phyloP scores from a whole-genome alignment of 352 stramenopile species.

The Thalassiosira exigua region DNA sequence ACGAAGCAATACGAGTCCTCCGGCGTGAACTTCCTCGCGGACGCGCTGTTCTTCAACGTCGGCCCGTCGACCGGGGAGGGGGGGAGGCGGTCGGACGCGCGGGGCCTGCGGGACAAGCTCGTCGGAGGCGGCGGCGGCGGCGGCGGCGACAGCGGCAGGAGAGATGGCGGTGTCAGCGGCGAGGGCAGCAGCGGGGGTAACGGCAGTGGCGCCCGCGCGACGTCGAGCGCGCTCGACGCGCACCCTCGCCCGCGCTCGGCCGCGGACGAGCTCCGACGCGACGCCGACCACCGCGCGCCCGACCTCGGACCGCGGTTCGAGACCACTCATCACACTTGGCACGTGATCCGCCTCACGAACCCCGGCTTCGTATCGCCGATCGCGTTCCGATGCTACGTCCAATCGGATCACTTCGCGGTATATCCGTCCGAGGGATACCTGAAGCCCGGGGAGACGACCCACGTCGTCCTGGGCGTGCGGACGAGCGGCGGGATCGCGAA shows the following conservation, averaged over 20 bases:
- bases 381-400: slow-evolving; percentile 58
- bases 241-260: no score
- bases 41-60: slow-evolving; percentile 79
- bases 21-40: slow-evolving; percentile 57
- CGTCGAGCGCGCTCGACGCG: no score
- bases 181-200: no score
- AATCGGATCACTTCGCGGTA: slow-evolving; percentile 67
- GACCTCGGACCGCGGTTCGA: slow-evolving; percentile 33
- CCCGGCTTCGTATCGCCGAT: slow-evolving; percentile 60
- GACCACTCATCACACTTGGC: slow-evolving; percentile 65
- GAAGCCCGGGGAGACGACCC: slow-evolving; percentile 56
- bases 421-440: slow-evolving; percentile 72
- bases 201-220: no score
- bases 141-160: slow-evolving; percentile 7
- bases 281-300: no score
- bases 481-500: slow-evolving; percentile 11
- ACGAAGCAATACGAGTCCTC: slow-evolving; percentile 56
- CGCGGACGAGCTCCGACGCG: no score
- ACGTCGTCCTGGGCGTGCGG: slow-evolving; percentile 38
- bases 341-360: slow-evolving; percentile 66
- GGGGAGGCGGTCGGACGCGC: slow-evolving; percentile 21
- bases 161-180: no score
- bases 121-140: slow-evolving; percentile 9
- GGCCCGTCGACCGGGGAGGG: slow-evolving; percentile 12
- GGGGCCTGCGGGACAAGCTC: slow-evolving; percentile 26